phyloP scores from a whole-genome alignment of 768 basidiomycete species.

The Lactarius hengduanensis region DNA sequence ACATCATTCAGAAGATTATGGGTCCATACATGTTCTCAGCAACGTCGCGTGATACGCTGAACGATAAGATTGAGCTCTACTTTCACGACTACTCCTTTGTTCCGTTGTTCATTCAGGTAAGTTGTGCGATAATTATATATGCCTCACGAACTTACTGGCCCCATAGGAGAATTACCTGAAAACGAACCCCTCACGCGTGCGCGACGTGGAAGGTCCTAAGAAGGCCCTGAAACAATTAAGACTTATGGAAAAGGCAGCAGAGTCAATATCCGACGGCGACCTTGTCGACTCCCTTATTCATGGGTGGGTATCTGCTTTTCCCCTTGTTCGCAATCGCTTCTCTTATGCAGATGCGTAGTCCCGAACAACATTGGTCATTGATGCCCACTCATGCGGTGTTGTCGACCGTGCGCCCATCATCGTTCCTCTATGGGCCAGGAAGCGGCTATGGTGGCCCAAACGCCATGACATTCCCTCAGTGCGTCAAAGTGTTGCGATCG shows the following conservation, averaged over 20 bases:
- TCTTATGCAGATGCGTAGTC: constrained; percentile 42
- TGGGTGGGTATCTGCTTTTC: constrained; percentile 67
- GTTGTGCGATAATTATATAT: constrained; percentile 14
- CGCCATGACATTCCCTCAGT: constrained; percentile 82
- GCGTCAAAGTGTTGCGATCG: constrained; percentile 34
- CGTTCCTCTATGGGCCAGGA: constrained; percentile 71
- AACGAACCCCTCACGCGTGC: constrained; percentile 62
- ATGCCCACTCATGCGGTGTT: constrained; percentile 93
- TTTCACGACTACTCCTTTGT: constrained; percentile 96
- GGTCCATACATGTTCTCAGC: constrained; percentile 89
- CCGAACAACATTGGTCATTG: constrained; percentile 93
- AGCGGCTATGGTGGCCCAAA: constrained; percentile 65
- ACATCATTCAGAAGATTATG: constrained; percentile 82
- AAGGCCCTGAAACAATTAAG: constrained; percentile 68
- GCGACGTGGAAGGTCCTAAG: constrained; percentile 60
- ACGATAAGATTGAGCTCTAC: constrained; percentile 93
- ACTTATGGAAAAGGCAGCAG: constrained; percentile 84
- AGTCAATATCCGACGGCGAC: constrained; percentile 93
- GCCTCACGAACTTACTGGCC: neutral
- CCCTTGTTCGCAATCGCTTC: neutral
- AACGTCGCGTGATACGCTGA: constrained; percentile 76
- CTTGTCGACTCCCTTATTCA: constrained; percentile 92
- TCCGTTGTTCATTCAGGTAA: constrained; percentile 93
- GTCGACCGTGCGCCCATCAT: constrained; percentile 88
- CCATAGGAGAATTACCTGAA: constrained; percentile 92